Evolutionary conservation across 768 basidiomycete species (phyloP).

Genomic region (Melanogaster broomeanus): DNA sequence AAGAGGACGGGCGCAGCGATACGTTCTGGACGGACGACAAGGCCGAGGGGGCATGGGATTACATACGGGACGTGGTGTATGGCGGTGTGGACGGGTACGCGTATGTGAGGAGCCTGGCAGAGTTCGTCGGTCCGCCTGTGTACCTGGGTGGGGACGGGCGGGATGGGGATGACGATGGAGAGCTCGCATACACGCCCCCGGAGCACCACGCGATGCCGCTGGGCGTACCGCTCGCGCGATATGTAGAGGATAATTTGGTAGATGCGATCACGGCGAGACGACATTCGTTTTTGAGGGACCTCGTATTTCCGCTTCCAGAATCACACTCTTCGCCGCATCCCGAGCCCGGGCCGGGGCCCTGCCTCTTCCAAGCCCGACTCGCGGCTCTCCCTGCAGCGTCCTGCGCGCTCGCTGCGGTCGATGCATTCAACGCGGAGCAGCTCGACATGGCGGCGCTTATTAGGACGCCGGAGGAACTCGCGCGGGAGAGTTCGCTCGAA

Average conservation of each 20-base stretch:
- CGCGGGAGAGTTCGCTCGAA: slow-evolving; percentile 29
- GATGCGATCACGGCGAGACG: slow-evolving; percentile 43
- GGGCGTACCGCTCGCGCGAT: slow-evolving; percentile 40
- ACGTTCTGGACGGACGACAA: slow-evolving; percentile 51
- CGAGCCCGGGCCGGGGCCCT: background rate
- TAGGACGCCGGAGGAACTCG: slow-evolving; percentile 41
- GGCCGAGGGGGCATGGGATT: slow-evolving; percentile 62
- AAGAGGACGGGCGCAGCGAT: slow-evolving; percentile 17
- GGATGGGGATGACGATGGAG: background rate
- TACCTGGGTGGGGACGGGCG: background rate
- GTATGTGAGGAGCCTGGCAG: slow-evolving; percentile 75
- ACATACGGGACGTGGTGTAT: slow-evolving; percentile 73
- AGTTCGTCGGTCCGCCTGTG: slow-evolving; percentile 51
- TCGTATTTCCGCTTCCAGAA: slow-evolving; percentile 7
- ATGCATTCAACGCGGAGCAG: slow-evolving; percentile 14
- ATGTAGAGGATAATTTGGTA: slow-evolving; percentile 42
- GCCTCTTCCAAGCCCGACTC: slow-evolving; percentile 14
- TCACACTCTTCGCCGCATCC: background rate
- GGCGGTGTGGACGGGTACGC: slow-evolving; percentile 77
- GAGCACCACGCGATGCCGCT: slow-evolving; percentile 6
- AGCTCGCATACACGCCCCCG: background rate
- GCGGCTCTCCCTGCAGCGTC: slow-evolving; percentile 13
- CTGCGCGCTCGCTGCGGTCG: slow-evolving; percentile 1
- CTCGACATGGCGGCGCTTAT: slow-evolving; percentile 48
- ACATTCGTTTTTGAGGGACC: slow-evolving; percentile 38